These are phyloP conservation scores for Trichoderma lentiforme DNA, from an alignment of 2,329 filamentous ascomycete species.

Conservation along the genomic window DNA sequence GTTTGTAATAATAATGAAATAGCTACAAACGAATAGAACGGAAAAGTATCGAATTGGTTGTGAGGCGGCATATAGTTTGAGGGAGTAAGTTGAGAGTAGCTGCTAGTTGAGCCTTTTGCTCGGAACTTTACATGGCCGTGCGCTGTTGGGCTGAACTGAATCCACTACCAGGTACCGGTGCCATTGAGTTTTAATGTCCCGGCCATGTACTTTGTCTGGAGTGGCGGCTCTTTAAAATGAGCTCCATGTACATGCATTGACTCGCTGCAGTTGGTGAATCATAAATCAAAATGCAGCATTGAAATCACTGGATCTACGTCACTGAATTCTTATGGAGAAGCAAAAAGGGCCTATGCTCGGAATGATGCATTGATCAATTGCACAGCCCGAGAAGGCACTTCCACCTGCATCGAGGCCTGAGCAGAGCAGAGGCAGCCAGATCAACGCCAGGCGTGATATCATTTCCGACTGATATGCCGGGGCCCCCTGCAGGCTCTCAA, in stretches of 20 bases:
- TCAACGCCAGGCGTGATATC: constrained; percentile 1
- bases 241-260: not conserved
- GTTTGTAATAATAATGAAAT: not conserved
- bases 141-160: not conserved
- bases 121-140: not conserved
- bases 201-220: not conserved
- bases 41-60: not conserved
- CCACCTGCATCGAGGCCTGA: not conserved
- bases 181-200: not conserved
- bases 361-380: not conserved
- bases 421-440: not conserved
- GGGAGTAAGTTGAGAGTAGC: not conserved
- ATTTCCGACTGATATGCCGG: constrained; percentile 1
- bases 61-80: not conserved
- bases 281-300: not conserved
- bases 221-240: not conserved
- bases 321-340: not conserved
- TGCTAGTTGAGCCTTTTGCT: not conserved
- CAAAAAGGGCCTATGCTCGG: not conserved
- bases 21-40: not conserved
- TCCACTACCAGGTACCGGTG: not conserved
- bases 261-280: not conserved
- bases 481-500: constrained; percentile 14
- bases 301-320: not conserved
- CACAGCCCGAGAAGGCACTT: not conserved